These are phyloP conservation scores for Neurospora discreta DNA, from an alignment of 495 filamentous ascomycete species.

Conservation along the genomic window DNA sequence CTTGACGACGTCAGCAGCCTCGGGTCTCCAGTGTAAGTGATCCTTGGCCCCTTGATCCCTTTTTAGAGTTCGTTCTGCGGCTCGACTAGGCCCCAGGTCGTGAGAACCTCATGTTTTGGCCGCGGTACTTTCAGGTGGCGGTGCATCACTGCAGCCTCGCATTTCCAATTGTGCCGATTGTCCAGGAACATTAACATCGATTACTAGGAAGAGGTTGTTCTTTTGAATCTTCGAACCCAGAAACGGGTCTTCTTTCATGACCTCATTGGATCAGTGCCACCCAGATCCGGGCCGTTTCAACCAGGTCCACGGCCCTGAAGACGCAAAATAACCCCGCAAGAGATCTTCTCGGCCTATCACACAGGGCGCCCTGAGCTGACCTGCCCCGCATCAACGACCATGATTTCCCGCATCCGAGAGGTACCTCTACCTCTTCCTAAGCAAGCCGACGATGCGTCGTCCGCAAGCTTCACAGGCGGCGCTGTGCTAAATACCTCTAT, in stretches of 20 bases:
- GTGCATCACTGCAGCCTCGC: neutral
- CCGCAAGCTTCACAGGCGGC: constrained; percentile 8
- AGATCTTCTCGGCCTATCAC: constrained; percentile 4
- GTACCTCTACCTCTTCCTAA: neutral
- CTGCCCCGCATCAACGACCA: constrained; percentile 4
- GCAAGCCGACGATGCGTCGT: constrained; percentile 19
- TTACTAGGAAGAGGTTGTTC: neutral
- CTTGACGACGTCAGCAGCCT: neutral
- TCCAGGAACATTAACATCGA: neutral
- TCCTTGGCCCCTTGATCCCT: neutral
- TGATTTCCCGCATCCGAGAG: constrained; percentile 1
- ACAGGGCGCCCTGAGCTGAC: neutral
- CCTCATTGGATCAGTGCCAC: constrained; percentile 12
- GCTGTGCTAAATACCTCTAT: neutral
- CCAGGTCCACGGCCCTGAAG: constrained; percentile 1
- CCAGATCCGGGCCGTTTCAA: constrained; percentile 22
- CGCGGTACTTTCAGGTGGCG: neutral
- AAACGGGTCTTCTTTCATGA: constrained; percentile 6
- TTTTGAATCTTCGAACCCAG: neutral
- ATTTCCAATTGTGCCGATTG: neutral
- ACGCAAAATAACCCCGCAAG: constrained; percentile 9
- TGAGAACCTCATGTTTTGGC: neutral
- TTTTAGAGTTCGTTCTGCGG: neutral
- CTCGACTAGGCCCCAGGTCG: neutral
- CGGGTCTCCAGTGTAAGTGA: neutral